These are phyloP conservation scores for Excoecaria cochinchinensis DNA, from an alignment of 345 rosid species.

Conservation along the genomic window DNA sequence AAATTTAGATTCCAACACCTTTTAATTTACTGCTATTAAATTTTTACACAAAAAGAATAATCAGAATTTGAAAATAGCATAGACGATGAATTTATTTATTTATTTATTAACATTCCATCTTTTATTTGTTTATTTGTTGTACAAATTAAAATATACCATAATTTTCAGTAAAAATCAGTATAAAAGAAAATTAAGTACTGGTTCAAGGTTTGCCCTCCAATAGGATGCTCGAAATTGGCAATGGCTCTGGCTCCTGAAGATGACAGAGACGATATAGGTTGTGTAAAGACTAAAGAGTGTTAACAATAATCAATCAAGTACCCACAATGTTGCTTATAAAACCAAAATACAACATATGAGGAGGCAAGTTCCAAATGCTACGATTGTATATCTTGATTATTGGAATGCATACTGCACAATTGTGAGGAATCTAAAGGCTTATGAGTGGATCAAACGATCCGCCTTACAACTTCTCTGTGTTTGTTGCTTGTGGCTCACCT, in stretches of 20 bases:
- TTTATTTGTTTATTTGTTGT: too few relatives aligned
- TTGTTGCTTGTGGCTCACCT: conserved; percentile 57
- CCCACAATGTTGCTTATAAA: conserved; percentile 55
- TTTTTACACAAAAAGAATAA: too few relatives aligned
- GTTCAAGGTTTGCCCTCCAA: too few relatives aligned
- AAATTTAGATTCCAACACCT: too few relatives aligned
- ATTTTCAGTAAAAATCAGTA: too few relatives aligned
- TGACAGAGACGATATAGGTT: conserved; percentile 71
- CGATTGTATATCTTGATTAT: conserved; percentile 68
- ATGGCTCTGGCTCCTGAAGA: conserved; percentile 52
- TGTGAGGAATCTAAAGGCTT: conserved; percentile 43
- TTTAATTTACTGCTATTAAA: too few relatives aligned
- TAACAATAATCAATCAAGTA: conserved; percentile 52
- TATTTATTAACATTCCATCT: too few relatives aligned
- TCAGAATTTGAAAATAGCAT: too few relatives aligned
- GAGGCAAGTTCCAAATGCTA: conserved; percentile 50
- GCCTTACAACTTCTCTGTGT: conserved; percentile 53
- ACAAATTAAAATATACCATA: too few relatives aligned
- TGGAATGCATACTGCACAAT: conserved; percentile 68
- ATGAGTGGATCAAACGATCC: conserved; percentile 67
- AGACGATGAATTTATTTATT: too few relatives aligned
- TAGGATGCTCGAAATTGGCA: conserved; percentile 74
- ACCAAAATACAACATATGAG: conserved; percentile 46
- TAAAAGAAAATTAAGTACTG: too few relatives aligned
- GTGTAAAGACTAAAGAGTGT: conserved; percentile 68